Conservation (phyloP, 208 protist species). For the Trichomonas vaginalis region DNA sequence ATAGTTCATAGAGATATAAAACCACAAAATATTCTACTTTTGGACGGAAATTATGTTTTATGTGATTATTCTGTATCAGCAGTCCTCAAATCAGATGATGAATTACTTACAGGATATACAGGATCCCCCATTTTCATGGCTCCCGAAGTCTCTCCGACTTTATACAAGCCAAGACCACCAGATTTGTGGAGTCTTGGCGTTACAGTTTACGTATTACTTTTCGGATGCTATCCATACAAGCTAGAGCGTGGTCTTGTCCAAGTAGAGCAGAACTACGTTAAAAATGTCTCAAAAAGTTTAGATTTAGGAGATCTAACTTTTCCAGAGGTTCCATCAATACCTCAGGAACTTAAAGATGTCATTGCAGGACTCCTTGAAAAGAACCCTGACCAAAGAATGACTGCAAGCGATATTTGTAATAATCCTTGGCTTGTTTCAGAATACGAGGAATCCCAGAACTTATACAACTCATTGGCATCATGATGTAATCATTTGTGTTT, state of each 20-base stretch:
- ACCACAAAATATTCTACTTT: background rate
- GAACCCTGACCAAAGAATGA: background rate
- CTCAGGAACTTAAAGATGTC: background rate
- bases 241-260: background rate
- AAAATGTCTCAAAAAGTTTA: background rate
- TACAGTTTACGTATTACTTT: background rate
- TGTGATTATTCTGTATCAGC: background rate
- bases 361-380: background rate
- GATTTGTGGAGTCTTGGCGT: background rate
- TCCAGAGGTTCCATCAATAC: background rate
- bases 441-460: background rate
- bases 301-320: background rate
- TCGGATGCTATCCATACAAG: background rate
- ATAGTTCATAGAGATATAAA: background rate
- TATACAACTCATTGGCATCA: background rate
- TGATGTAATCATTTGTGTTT: background rate
- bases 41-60: background rate
- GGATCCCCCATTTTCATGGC: background rate
- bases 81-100: background rate
- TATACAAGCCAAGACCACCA: background rate
- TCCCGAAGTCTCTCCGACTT: background rate
- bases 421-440: background rate
- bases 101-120: background rate
- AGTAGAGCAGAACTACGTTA: background rate
- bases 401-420: background rate